Conservation (phyloP, 129 eudicot species). For the Deinandra increscens region DNA sequence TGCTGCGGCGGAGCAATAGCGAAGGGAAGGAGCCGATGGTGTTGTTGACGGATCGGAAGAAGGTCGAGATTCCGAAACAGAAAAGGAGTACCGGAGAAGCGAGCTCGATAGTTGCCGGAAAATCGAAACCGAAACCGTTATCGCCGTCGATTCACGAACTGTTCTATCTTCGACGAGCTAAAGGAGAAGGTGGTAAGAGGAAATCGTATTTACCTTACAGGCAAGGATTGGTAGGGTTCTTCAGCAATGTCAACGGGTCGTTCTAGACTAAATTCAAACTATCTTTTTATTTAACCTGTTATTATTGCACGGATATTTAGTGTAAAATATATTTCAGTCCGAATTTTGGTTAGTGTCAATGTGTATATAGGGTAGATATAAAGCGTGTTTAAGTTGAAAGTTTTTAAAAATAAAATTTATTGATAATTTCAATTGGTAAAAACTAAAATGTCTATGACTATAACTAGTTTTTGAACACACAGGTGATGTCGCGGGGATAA, state of each 20-base stretch:
- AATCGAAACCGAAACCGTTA: constrained; percentile 30
- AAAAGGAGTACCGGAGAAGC: constrained; percentile 20
- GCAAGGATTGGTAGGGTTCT: constrained; percentile 63
- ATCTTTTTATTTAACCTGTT: too few relatives aligned
- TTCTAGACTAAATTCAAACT: too few relatives aligned
- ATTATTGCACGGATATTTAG: not conserved
- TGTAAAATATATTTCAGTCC: not conserved
- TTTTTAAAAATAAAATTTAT: too few relatives aligned
- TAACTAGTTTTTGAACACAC: too few relatives aligned
- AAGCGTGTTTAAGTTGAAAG: too few relatives aligned
- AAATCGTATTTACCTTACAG: constrained; percentile 70
- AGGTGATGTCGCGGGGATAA: too few relatives aligned
- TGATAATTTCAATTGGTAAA: too few relatives aligned
- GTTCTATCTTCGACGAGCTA: constrained; percentile 47
- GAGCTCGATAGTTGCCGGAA: not conserved
- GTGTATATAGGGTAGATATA: too few relatives aligned
- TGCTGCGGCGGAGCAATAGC: constrained; percentile 64
- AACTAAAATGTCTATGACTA: too few relatives aligned
- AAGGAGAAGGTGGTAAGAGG: constrained; percentile 46
- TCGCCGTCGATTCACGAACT: constrained; percentile 50
- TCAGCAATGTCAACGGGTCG: constrained; percentile 42
- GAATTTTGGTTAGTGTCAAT: not conserved
- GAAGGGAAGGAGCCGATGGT: constrained; percentile 64
- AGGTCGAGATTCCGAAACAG: not conserved
- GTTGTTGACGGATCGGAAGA: constrained; percentile 44